Base-by-base conservation (phyloP, 345 rosid genomes). In the Boechera divaricarpa region DNA sequence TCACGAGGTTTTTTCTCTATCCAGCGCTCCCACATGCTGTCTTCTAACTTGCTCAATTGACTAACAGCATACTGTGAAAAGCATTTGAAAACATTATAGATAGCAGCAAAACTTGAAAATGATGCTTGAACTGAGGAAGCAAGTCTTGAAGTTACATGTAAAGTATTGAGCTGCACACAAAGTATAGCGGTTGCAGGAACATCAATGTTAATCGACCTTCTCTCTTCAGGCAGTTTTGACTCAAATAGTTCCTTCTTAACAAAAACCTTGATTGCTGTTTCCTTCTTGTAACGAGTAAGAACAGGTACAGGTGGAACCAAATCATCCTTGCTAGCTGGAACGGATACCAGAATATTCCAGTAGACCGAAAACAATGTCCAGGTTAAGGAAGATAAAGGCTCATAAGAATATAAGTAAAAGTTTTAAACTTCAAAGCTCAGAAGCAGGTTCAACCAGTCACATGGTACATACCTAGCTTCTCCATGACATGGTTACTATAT, bases 231-330 rank as follows among this genome's bases (percentile, higher is more conserved):
- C 51, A 77, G 79, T 87, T 81, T 86, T 69, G 95, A 83, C 58
- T 95, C 99, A 71, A 90, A 92, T 57, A 92, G 82, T 72, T 95
- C 99, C 89, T 95, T 95, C 84, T 89, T 95, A 42, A 92, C 97
- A 81, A 95, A 92, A 57, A 88, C 97, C 80, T 95, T 95, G 80
- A 92, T 85, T 57, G 95, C 94, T 81, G 88, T 89, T 85, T 92
- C 99, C 85, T 70, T 92, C 81, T 60, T 89, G 87, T 86, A 87
- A 79, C 99, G 86, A 5, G 99, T 92, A 73, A 95, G 96, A 78
- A 90, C 83, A 65, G 99, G 99, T 80, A 87, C 90, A 60, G 99
- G 97, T 73, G 99, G 98, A 70, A 95, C 77, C 66, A 95, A 77
- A 82, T 95, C 99, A 71, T 90, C 99, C 80, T 90, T 95, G 85